These are phyloP conservation scores for Chlamydomonas sp. DNA, from an alignment of 139 green algal genomes.

Conservation along the genomic window DNA sequence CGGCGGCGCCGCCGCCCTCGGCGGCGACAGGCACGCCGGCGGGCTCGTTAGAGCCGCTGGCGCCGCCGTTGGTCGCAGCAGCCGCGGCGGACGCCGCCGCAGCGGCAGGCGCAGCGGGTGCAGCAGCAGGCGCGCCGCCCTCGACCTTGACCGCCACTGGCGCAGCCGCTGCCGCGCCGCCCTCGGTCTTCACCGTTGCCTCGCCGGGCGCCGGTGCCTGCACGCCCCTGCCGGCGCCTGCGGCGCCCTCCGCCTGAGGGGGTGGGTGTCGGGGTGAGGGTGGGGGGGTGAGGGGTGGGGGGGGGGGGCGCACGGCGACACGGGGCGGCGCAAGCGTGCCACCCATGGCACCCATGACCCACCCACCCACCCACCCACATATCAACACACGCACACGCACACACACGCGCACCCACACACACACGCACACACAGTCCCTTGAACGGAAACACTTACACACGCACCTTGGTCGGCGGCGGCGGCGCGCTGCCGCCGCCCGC, in stretches of 20 bases:
- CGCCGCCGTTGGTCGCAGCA: neutral
- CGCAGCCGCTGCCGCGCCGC: neutral
- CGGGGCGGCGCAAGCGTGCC: constrained; percentile 11
- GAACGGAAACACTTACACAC: constrained; percentile 2
- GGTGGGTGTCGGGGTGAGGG: too few relatives aligned
- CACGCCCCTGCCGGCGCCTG: neutral
- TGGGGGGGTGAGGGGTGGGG: too few relatives aligned
- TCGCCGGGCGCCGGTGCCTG: neutral
- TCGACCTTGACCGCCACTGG: constrained; percentile 12
- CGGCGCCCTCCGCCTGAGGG: neutral
- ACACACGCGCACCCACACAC: too few relatives aligned
- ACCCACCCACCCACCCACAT: too few relatives aligned
- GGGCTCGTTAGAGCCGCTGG: too few relatives aligned
- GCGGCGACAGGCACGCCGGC: too few relatives aligned
- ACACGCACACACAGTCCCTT: constrained; percentile 6
- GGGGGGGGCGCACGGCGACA: constrained; percentile 1
- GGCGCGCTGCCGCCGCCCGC: constrained; percentile 8
- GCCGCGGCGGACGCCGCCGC: neutral
- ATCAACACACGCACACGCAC: too few relatives aligned
- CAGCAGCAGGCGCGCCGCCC: neutral
- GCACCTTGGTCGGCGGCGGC: neutral
- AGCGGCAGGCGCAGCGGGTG: neutral
- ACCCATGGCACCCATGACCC: neutral
- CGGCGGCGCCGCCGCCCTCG: too few relatives aligned
- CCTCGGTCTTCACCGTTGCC: neutral